Conservation (phyloP, 2,329 filamentous ascomycete genomes). For the Talaromyces sp. region DNA sequence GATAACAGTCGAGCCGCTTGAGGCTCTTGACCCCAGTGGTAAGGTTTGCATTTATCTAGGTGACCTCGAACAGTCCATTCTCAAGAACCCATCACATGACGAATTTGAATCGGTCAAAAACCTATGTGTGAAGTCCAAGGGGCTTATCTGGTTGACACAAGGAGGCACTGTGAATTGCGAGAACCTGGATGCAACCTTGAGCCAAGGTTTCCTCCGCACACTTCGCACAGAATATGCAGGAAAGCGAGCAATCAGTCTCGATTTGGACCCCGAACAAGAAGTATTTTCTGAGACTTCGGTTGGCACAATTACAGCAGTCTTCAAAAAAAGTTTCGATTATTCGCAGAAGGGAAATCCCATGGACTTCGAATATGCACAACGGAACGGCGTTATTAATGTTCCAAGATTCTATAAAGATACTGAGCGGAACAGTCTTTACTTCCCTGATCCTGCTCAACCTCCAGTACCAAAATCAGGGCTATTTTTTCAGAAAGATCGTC, state of each 20-base stretch:
- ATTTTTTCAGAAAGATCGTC: conserved; percentile 11
- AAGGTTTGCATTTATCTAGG: not conserved
- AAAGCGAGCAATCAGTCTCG: not conserved
- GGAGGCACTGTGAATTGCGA: not conserved
- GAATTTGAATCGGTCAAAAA: not conserved
- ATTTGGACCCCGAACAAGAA: not conserved
- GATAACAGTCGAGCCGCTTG: not conserved
- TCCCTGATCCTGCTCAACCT: not conserved
- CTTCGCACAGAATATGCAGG: not conserved
- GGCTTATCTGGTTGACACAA: conserved; percentile 7
- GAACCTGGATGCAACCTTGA: not conserved
- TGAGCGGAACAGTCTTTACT: not conserved
- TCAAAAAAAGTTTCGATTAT: not conserved
- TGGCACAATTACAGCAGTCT: not conserved
- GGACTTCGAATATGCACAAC: not conserved
- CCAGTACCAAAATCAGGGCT: not conserved
- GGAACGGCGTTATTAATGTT: not conserved
- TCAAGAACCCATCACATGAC: not conserved
- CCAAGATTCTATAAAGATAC: not conserved
- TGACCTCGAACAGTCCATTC: not conserved
- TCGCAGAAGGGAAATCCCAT: not conserved
- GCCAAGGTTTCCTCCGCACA: not conserved
- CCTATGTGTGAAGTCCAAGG: not conserved
- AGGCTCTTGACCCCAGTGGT: not conserved
- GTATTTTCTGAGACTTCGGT: not conserved